Base-by-base conservation (phyloP, 768 basidiomycete genomes). In the Kwoniella pini region DNA sequence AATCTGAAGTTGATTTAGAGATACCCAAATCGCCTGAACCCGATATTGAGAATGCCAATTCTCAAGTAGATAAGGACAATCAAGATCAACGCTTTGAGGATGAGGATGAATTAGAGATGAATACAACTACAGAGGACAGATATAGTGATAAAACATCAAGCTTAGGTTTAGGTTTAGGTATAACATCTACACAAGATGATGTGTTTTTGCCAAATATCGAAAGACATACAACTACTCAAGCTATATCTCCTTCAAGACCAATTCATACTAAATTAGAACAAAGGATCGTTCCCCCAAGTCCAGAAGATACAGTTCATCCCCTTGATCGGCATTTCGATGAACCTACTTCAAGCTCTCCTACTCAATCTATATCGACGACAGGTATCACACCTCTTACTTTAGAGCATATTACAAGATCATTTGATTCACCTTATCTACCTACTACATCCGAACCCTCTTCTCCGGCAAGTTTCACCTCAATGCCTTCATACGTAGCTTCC, bases 401-500 rank as follows among this genome's bases (percentile, higher is more conserved):
- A 19, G 55, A 57, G 27, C 33, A 44, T 28, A 39, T 57, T 21
- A 31, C 19, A 4, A 4, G 45, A 45, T 39, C 55, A 4, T 45
- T 46, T 30, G 54, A 49, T 36, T 50, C 54, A 11, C 52, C 58
- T 2, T 53, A 49, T 52, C 17, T 38, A 39, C 59, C 56, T 39
- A 31, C 48, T 7, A 50, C 57, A 4, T 66, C 65, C 31, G 65
- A 66, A 42, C 65, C 65, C 2, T 66, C 65, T 4, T 66, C 65
- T 17, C 68, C 68, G n/a, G 65, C 68, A n/a, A 64, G 62, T 28
- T 61, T 62, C 52, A 64, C 55, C 49, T 57, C 53, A 3, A 54
- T 70, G 56, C 69, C 69, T 9, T 61, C 60, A 4, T 63, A 63
- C 51, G 53, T 65, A 33, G 68, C 68, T 26, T 61, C 62, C 19